A percentile compares a stretch with the other conserved stretches of the same genome.
phyloP scores from a whole-genome alignment of 306 rosid species.

The Cicer chorassanicum region DNA sequence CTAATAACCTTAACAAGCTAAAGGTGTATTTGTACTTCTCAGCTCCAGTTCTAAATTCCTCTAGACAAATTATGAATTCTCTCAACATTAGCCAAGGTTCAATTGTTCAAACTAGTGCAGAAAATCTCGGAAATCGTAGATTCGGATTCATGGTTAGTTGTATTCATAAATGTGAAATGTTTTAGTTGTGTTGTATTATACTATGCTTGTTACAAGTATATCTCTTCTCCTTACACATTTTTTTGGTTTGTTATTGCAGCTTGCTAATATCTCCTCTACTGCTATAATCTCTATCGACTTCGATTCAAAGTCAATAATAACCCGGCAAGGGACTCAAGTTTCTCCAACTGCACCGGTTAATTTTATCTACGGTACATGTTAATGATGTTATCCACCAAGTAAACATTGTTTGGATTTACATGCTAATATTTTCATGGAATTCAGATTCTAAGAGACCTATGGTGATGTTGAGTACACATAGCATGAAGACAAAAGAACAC shows the following conservation, averaged over 20 bases:
- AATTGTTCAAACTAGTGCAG: constrained; percentile 56
- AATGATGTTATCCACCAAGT: constrained; percentile 26
- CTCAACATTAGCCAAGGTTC: constrained; percentile 65
- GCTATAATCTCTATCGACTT: constrained; percentile 67
- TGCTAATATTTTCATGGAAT: constrained; percentile 40
- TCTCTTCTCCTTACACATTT: constrained; percentile 41
- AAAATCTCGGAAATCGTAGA: constrained; percentile 64
- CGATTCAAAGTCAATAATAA: constrained; percentile 63
- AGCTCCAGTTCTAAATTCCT: constrained; percentile 74
- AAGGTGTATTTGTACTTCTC: constrained; percentile 79
- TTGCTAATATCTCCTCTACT: constrained; percentile 60
- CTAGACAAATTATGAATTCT: constrained; percentile 64
- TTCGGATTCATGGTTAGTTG: constrained; percentile 81
- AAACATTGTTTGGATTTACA: constrained; percentile 17
- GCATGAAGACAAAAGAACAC: constrained; percentile 70
- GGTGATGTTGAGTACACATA: constrained; percentile 79
- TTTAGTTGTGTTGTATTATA: constrained; percentile 16
- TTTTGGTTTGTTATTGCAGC: constrained; percentile 55
- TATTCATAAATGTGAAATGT: constrained; percentile 27
- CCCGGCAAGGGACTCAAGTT: constrained; percentile 80
- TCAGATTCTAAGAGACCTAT: constrained; percentile 78
- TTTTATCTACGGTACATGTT: constrained; percentile 74
- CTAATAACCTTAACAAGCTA: constrained; percentile 63
- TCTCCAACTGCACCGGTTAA: constrained; percentile 74
- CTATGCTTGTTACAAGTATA: constrained; percentile 34